Conservation (phyloP, 208 protist genomes). For the Trypanosoma conorhini region DNA sequence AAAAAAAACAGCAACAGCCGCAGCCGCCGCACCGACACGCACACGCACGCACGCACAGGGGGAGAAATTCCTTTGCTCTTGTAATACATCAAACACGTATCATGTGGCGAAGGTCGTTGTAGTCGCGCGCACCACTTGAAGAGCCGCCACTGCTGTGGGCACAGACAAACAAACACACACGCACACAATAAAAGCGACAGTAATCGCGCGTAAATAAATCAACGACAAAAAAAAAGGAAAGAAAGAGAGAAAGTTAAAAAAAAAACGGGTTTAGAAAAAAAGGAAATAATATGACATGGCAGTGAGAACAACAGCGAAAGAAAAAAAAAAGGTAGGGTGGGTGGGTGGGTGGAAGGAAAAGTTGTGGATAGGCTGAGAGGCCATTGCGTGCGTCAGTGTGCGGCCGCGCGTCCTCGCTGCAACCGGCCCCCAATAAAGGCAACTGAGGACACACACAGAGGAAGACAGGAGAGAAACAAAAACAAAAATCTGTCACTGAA, state of each 20-base stretch:
- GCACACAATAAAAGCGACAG: neutral
- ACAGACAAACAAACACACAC: neutral
- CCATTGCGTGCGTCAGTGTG: too few species aligned
- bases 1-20: neutral
- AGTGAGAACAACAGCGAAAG: conserved; percentile 1
- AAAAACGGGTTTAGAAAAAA: neutral
- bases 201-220: too few species aligned
- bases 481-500: conserved; percentile 1
- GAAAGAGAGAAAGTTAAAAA: conserved; percentile 10
- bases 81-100: conserved; percentile 1
- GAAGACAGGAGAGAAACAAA: conserved; percentile 13
- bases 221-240: conserved; percentile 8
- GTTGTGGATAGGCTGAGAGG: too few species aligned
- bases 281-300: too few species aligned
- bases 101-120: neutral
- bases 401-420: too few species aligned
- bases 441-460: conserved; percentile 2
- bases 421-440: too few species aligned
- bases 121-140: neutral
- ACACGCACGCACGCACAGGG: too few species aligned
- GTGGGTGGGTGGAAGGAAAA: too few species aligned
- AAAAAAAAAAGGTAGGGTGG: neutral
- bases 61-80: neutral
- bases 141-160: neutral
- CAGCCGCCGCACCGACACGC: too few species aligned